Base-by-base conservation (phyloP, 345 rosid species). In the Firmiana major region DNA sequence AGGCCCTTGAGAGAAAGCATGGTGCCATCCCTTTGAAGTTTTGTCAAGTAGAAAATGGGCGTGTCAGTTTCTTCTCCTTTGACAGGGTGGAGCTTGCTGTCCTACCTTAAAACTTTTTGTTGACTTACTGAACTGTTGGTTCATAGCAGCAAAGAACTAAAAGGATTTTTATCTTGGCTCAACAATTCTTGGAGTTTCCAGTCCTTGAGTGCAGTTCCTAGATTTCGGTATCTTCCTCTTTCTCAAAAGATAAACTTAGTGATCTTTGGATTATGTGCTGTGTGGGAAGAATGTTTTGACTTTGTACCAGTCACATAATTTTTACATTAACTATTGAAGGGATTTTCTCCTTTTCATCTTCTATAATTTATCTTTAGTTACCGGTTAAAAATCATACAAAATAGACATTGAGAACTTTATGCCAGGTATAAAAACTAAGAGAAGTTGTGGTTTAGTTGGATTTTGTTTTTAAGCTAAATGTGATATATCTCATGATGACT, bases 51-150 rank as follows among this genome's bases (percentile, higher is more conserved):
- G 89, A 91, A 53, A 81, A 87, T 9, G 94, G 97, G 4, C 90
- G 90, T 42, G 87, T 84, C 42, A 90, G 97, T 87, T 87, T 88
- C 82, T 91, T 90, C 82, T 81, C 90, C 75, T 87, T 91, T 67
- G 71, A 53, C 53, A 87, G 58, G 46, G 72, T 68, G 63, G 83
- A 85, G 54, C 89, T 90, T 69, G 88, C 90, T 43, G 60, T 78
- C 36, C 79, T 90, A 28, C 87, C 92, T 15, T 95, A 83, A 88
- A 54, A 34, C 31, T 48, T 21, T 54, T 15, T 19, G 51, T 24
- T 31, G 3, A n/a, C 24, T 62, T 65, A 26, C 21, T 34, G 7
- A 65, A 24, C 62, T 15, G 19, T 43, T 49, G 9, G 58, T 38
- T 48, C 16, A 49, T 62, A 71, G 34, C 8, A 9, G 15, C 26